Evolutionary conservation across 2,329 filamentous ascomycete genomes (phyloP).

Genomic region (Diaporthe sp.): DNA sequence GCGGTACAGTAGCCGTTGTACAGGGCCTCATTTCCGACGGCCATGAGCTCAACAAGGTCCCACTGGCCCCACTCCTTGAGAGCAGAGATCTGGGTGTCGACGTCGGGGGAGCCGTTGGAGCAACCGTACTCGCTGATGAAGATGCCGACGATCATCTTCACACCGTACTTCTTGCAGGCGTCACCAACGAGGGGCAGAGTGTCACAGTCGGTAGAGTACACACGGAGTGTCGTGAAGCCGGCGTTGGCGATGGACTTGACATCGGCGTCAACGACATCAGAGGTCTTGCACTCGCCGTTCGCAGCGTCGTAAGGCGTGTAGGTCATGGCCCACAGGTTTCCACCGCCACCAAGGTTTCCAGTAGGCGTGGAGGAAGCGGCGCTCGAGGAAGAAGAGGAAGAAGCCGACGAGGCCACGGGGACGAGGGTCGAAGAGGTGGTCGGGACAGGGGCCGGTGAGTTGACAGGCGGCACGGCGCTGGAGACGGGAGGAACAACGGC

Average conservation of each 20-base stretch:
- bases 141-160: constrained; percentile 88
- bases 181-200: constrained; percentile 80
- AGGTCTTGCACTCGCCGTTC: constrained; percentile 72
- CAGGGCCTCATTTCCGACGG: constrained; percentile 92
- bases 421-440: constrained; percentile 30
- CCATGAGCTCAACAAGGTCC: constrained; percentile 80
- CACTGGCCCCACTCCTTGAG: constrained; percentile 80
- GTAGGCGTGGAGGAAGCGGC: constrained; percentile 38
- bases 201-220: constrained; percentile 94
- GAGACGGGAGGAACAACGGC: constrained; percentile 42
- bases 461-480: constrained; percentile 79
- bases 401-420: constrained; percentile 42
- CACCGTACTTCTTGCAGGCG: constrained; percentile 72
- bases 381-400: constrained; percentile 39
- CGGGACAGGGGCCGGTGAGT: constrained; percentile 62
- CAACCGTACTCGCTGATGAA: constrained; percentile 78
- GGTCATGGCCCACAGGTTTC: constrained; percentile 77
- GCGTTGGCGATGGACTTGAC: constrained; percentile 70
- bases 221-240: constrained; percentile 78
- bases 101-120: constrained; percentile 66
- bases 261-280: constrained; percentile 67
- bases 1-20: constrained; percentile 77
- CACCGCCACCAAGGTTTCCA: constrained; percentile 51
- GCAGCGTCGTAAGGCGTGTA: constrained; percentile 78
- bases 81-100: constrained; percentile 77